Evolutionary conservation across 1,284 basidiomycete genomes (phyloP), one percentile per base, ranked within the genome.

Genomic region (Wolfiporia cocos): DNA sequence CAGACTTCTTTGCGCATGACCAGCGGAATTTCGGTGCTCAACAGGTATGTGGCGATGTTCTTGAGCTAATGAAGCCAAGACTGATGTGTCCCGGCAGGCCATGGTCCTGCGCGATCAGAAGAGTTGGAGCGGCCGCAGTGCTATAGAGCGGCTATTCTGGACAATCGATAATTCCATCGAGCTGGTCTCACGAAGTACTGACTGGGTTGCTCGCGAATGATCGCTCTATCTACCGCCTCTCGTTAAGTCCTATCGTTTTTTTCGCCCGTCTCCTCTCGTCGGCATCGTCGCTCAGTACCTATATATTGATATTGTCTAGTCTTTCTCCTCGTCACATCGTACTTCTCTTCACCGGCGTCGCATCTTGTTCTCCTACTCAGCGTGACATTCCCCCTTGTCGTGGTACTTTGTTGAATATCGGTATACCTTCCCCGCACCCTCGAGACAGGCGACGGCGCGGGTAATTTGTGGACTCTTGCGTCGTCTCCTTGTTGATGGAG

Each of bases 31-130:
- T 91, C 63, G 91, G 90, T 37, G 92, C 92, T 44, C 92, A 96
- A 61, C 90, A 93, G 79, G 88, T 90, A 52, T 48, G 74, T 67
- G 17, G 4, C 22, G n/a, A n/a, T n/a, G n/a, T n/a, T n/a, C n/a
- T n/a, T n/a, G n/a, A n/a, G n/a, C n/a, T n/a, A n/a, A n/a, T n/a
- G n/a, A n/a, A n/a, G n/a, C n/a, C n/a, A n/a, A n/a, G 22, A 20
- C 38, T 46, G 32, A 49, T 42, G 42, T 51, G 40, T 36, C 37
- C 38, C 39, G 42, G 6, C 57, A 94, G 85, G 91, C 92, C 17
- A 92, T 94, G 78, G 90, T 96, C 46, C 69, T 96, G 14, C 75
- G 92, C 24, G 86, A 92, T 55, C 93, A 97, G 64, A 91, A 91
- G 64, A 86, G 84, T 57, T 96, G 92, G 92, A 93, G 81, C 48